A percentile compares a stretch with the other conserved stretches of the same genome.
phyloP scores from a whole-genome alignment of 495 filamentous ascomycete genomes.

The Penicillium mononematosum region DNA sequence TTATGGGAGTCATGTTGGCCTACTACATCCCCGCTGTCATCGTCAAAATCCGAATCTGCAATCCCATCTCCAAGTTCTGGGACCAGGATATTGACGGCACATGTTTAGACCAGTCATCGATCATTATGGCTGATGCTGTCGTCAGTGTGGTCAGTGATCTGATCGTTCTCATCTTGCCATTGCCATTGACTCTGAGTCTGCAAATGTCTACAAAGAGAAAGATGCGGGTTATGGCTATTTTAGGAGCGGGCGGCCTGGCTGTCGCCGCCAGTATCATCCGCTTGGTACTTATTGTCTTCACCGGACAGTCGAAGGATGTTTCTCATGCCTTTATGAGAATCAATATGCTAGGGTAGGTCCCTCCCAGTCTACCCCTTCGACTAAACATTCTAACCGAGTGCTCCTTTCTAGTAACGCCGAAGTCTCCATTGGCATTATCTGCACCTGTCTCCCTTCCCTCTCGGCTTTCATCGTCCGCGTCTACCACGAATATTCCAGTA shows the following conservation, averaged over 20 bases:
- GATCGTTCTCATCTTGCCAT: conserved; percentile 35
- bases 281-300: conserved; percentile 32
- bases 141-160: conserved; percentile 41
- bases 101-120: conserved; percentile 36
- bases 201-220: conserved; percentile 37
- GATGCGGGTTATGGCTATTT: conserved; percentile 33
- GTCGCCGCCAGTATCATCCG: conserved; percentile 39
- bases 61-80: conserved; percentile 39
- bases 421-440: conserved; percentile 40
- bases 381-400: not conserved
- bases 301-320: conserved; percentile 28
- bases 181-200: conserved; percentile 34
- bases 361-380: not conserved
- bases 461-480: conserved; percentile 28
- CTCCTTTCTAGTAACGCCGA: conserved; percentile 33
- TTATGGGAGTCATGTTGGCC: conserved; percentile 38
- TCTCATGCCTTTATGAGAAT: conserved; percentile 39
- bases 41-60: conserved; percentile 41
- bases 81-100: conserved; percentile 16
- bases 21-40: conserved; percentile 42
- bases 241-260: conserved; percentile 42
- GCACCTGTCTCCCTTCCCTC: conserved; percentile 40
- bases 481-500: conserved; percentile 26
- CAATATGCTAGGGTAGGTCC: conserved; percentile 37
- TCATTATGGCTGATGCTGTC: conserved; percentile 40